Conservation (phyloP, 2,329 filamentous ascomycete species). For the Diaporthe citrichinensis region DNA sequence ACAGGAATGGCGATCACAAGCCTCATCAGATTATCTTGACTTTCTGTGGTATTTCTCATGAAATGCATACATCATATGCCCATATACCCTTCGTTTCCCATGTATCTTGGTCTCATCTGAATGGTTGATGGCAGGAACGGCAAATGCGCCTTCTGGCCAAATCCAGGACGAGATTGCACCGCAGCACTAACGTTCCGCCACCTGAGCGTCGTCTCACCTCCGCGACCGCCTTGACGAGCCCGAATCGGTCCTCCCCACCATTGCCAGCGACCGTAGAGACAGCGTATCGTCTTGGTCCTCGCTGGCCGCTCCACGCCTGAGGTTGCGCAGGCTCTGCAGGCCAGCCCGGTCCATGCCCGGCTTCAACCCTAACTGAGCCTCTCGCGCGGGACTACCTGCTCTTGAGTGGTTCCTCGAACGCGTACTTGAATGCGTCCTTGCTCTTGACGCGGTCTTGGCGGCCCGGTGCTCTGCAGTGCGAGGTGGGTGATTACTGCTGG, state of each 20-base stretch:
- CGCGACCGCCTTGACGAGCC: conserved; percentile 34
- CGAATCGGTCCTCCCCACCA: conserved; percentile 39
- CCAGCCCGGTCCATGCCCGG: conserved; percentile 41
- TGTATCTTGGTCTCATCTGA: not conserved
- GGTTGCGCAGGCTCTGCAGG: conserved; percentile 35
- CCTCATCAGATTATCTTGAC: not conserved
- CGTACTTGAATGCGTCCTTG: conserved; percentile 15
- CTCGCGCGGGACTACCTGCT: conserved; percentile 13
- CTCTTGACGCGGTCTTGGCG: conserved; percentile 19
- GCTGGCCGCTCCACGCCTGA: conserved; percentile 36
- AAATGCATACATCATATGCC: too few relatives aligned
- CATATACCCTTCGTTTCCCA: not conserved
- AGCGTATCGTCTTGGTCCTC: conserved; percentile 38
- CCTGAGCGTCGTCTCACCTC: conserved; percentile 1
- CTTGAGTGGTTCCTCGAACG: conserved; percentile 29
- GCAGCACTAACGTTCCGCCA: too few relatives aligned
- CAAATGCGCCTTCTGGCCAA: not conserved
- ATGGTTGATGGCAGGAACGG: not conserved
- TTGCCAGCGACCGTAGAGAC: conserved; percentile 40
- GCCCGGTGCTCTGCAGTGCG: conserved; percentile 32
- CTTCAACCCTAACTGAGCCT: conserved; percentile 29
- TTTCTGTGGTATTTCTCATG: not conserved
- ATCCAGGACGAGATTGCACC: too few relatives aligned
- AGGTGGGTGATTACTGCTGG: not conserved
- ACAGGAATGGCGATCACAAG: not conserved